Evolutionary conservation across 192 early-diverging fungal genomes (phyloP), one percentile per base, ranked within the genome.

Genomic region (Paraglomus occultum): DNA sequence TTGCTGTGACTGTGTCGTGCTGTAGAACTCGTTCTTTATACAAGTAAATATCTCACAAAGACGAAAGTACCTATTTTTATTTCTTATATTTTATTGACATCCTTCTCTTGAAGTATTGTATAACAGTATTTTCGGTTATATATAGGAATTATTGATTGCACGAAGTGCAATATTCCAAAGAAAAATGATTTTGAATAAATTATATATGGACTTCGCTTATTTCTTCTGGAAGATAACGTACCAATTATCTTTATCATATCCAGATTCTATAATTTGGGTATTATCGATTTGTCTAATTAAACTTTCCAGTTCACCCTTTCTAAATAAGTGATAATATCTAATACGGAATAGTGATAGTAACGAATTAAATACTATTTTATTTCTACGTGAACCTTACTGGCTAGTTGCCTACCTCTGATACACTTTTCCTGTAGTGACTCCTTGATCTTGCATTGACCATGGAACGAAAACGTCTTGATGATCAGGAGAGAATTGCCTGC

Each of bases 241-340:
- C 87, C 92, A 94, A 76, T 99, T 99, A 76, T 99, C 97, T 22
- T 90, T 78, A 74, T 99, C 95, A 73, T 99, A 99, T 8, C 95
- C 96, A n/a, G 79, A 71, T 45, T 80, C 79, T 6, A 85, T 74
- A 18, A 96, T 84, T 6, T 76, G 62, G 5, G 83, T 84, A 20
- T 78, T 77, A 23, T 81, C 83, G 1, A 82, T 80, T 23, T 76
- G 68, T 17, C 69, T 39, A 8, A 94, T 77, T 40, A 96, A 71
- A 15, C 82, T 79, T 53, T 92, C 88, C 43, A 99, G 80, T 77
- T 99, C 96, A 11, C 90, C 90, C 57, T 94, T 81, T 5, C 78
- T 80, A 75, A 97, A 99, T 17, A 97, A 55, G 67, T 99, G 96
- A 71, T 99, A 99, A 73, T 94, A 99, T 47, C 94, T 82, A 49